Base-by-base conservation (phyloP, 2,329 filamentous ascomycete species). In the Alternaria consortialis region DNA sequence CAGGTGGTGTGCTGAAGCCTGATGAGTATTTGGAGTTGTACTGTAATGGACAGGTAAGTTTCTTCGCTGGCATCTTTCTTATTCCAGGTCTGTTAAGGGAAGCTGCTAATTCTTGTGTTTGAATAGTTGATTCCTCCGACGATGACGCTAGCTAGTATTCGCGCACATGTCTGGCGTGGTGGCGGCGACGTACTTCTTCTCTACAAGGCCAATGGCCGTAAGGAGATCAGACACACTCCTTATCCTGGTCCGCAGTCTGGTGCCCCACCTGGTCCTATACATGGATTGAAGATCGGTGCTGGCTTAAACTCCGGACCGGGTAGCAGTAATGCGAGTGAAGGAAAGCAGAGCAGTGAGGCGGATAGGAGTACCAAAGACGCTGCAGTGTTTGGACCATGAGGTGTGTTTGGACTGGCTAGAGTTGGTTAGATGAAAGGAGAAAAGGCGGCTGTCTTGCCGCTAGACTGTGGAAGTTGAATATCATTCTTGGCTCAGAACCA, bases 21-120 rank as follows among this genome's bases (percentile, higher is more conserved):
- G 94, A 98, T 76, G 93, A 98, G 74, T 97, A 97, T 80, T 82
- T 99, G 32, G 95, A 99, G 77, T 82, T 99, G 51, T 97, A 97
- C 77, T 98, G 95, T 79, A 94, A 97, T 75, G 91, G 94, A 56
- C 91, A 93, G 85, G 93, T 95, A 80, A 75, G 88, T 81, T 40
- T 47, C 36, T 27, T 4, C 15, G 3, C 39, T 25, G 6, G 7
- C 4, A 7, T 39, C 12, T n/a, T 46, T 39, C 12, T n/a, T 46
- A 7, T 23, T 7, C 32, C 1, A 34, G 2, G 0, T 31, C 8
- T 23, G 32, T 15, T 9, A 7, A 3, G 7, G 20, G 36, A 23
- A 15, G 1, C 7, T 20, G 27, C 46, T 39, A 36, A 52, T 11
- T 2, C 2, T 48, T n/a, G 0, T 4, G 2, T 13, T 0, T 2